Evolutionary conservation across 1,139 yeast genomes (phyloP), one percentile per base, ranked within the genome.

Genomic region (Candida neerlandica): DNA sequence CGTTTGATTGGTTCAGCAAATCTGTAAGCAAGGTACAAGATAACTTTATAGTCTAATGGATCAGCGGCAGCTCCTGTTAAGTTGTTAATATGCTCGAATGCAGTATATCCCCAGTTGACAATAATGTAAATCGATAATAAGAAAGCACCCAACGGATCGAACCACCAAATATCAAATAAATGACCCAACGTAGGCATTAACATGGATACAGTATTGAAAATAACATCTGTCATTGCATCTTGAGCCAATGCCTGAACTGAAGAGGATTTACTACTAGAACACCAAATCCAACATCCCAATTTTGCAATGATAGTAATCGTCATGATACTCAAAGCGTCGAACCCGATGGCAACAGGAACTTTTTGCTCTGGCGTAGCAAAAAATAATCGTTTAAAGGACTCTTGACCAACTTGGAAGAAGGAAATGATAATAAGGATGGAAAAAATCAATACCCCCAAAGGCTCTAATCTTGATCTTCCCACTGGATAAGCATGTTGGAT

Each of bases 201-300:
- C 41, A 88, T 74, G 1, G 94, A 86, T 39, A 87, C 86, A 1
- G 78, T 61, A 46, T 85, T 85, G 72, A 88, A 88, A 3, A 86
- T 78, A 41, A 87, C 81, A 65, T 88, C 96, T 0, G 92, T 87
- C 67, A 78, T 73, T 0, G 95, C 95, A 67, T 88, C 96, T 62
- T 86, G 94, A 1, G 94, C 90, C 49, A 88, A 69, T 0, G 96
- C 96, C 62, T 82, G 87, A 1, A 88, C 86, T 0, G 91, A 82
- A 14, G 87, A 81, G 11, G 90, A 84, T 16, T 75, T 71, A 53
- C 86, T 79, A n/a, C 74, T 69, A 29, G 78, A 69, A 63, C 94
- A 87, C 83, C 89, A 82, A 6, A 80, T 35, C 75, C 81, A 88
- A 60, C 90, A 84, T 1, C 72, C 77, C 4, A 84, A 58, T 61